Percentiles rank a stretch among this genome's conserved stretches.
These are phyloP conservation scores for Wickerhamiella shivajii DNA, from an alignment of 805 yeast species.

Conservation along the genomic window DNA sequence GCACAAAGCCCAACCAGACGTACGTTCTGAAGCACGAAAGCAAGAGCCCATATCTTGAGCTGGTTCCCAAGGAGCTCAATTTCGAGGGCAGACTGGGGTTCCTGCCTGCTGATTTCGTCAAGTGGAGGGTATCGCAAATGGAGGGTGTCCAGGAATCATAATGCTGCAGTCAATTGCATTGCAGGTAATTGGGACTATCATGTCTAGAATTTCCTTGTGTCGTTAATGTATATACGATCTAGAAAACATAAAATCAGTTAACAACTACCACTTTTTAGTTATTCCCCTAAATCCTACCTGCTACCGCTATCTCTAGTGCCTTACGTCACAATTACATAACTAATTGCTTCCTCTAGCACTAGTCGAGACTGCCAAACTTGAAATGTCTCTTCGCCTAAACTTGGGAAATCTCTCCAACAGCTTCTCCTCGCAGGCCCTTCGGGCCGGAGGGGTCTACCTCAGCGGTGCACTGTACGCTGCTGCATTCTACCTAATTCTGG, in stretches of 20 bases:
- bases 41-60: conserved; percentile 10
- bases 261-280: too few species aligned
- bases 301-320: too few species aligned
- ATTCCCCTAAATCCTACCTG: too few species aligned
- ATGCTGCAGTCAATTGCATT: too few species aligned
- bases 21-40: conserved; percentile 12
- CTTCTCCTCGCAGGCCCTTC: conserved; percentile 48
- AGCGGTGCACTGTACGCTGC: conserved; percentile 44
- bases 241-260: too few species aligned
- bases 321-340: too few species aligned
- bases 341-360: too few species aligned
- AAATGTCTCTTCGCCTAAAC: conserved; percentile 9
- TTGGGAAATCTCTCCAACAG: too few species aligned
- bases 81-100: conserved; percentile 16
- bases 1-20: conserved; percentile 38
- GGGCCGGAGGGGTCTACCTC: conserved; percentile 60
- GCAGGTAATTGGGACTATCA: too few species aligned
- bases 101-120: conserved; percentile 16
- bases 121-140: conserved; percentile 14
- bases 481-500: conserved; percentile 82
- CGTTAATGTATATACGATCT: too few species aligned
- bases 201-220: too few species aligned
- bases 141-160: not conserved
- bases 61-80: conserved; percentile 8
- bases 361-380: too few species aligned